Evolutionary conservation across 805 yeast genomes (phyloP), one percentile per base, ranked within the genome.

Genomic region (Cephaloascus fragrans): DNA sequence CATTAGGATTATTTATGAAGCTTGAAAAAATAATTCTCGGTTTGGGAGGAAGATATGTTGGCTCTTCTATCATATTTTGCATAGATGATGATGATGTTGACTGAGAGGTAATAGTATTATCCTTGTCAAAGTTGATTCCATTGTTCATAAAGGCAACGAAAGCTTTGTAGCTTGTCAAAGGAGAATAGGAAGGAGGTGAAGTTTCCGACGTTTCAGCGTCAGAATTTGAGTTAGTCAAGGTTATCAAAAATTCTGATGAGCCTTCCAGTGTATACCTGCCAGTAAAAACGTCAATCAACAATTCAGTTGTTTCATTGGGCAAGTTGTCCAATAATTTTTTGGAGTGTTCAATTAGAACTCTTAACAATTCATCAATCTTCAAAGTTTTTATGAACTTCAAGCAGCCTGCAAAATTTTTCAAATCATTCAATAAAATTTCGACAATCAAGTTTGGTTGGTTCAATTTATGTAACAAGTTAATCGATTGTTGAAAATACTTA

Each of bases 31-130:
- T 84, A 32, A 90, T 67, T 35, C 88, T 71, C 4, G 97, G 97
- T 38, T 80, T 72, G 3, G 98, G 98, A 2, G 97, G 96, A 38
- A 81, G 80, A 56, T 93, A 93, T 0, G 93, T 83, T 14, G 89
- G 82, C 31, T 52, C 67, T 8, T 23, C 10, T 8, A 23, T 12
- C n/a, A n/a, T n/a, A n/a, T 19, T 36, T 35, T 3, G 32, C 4
- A 4, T 34, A 38, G 12, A 23, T 23, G 28, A 8, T 8, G 28
- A 23, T 23, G 28, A 23, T 12, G 28, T 8, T 23, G 12, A 23
- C 12, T 8, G 6, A 6, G 28, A 23, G 6, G 6, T 6, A 8
- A 12, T 8, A 23, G 28, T 23, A 12, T 37, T 37, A 14, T 35
- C 35, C 4, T 18, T 31, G 23, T 20, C 15, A 8, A 12, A 23